Conservation (phyloP, 352 stramenopile species). For the Phytophthora fragariaefolia region DNA sequence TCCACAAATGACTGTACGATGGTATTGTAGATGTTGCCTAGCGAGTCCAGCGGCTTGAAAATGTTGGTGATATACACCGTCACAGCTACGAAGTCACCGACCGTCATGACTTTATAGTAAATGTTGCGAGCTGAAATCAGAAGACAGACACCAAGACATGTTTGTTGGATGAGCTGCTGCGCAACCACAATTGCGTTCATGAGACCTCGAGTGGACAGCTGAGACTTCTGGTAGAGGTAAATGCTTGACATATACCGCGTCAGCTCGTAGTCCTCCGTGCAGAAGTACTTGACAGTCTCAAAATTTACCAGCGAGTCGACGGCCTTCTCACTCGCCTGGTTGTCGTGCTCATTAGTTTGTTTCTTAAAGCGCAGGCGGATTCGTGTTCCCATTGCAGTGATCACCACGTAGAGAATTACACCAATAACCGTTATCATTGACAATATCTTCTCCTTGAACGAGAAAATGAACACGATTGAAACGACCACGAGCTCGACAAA, state of each 20-base stretch:
- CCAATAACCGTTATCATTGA: constrained; percentile 89
- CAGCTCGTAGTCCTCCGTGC: constrained; percentile 93
- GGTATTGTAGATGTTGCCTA: constrained; percentile 96
- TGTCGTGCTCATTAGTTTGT: constrained; percentile 94
- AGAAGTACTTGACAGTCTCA: constrained; percentile 98
- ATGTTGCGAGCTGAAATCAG: constrained; percentile 66
- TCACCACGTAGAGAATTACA: constrained; percentile 93
- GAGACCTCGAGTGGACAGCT: constrained; percentile 90
- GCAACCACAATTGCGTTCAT: constrained; percentile 94
- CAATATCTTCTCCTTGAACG: constrained; percentile 93
- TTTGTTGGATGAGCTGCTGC: constrained; percentile 94
- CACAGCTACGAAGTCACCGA: constrained; percentile 97
- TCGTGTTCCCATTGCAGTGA: constrained; percentile 86
- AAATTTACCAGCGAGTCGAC: constrained; percentile 98
- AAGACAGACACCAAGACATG: constrained; percentile 78
- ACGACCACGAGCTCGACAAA: constrained; percentile 95
- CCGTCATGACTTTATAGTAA: constrained; percentile 60
- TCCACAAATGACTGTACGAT: constrained; percentile 97
- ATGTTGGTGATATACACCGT: constrained; percentile 95
- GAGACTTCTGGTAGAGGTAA: constrained; percentile 89
- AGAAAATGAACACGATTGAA: constrained; percentile 86
- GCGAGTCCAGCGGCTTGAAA: constrained; percentile 97
- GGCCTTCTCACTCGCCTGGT: constrained; percentile 95
- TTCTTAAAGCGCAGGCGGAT: constrained; percentile 92
- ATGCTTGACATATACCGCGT: constrained; percentile 82